Evolutionary conservation across 495 filamentous ascomycete genomes (phyloP), one percentile per base, ranked within the genome.

Genomic region (Penicillium chermesinum): DNA sequence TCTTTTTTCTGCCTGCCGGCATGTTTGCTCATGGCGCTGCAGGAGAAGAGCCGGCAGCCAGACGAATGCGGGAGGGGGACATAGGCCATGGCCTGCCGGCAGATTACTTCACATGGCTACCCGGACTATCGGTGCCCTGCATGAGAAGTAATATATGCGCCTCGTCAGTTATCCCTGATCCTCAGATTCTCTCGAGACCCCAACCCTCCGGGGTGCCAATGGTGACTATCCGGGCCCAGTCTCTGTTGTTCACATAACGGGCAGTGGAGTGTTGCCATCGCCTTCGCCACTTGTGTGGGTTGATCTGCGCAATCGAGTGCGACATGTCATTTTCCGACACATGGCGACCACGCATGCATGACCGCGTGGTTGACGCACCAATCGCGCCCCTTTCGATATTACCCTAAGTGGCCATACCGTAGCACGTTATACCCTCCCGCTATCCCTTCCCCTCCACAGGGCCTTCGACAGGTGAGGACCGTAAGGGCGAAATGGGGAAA

Each of bases 291-390:
- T 2, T 15, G 18, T 54, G 2, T 16, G 48, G 59, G 32, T 46
- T 54, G 51, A 41, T 15, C 10, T 18, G 14, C 10, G 53, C 52
- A 46, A 48, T 46, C 27, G 22, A 33, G 6, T 50, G 33, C 35
- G 57, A 60, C 49, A 50, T 50, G 49, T 61, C 60, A 53, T 27
- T 55, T 61, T 48, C 12, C 25, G 38, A 55, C 60, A 61, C 57
- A 63, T 63, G 59, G 57, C 48, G 45, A 38, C 25, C 43, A 42
- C 54, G 49, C 46, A 50, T 53, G 44, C 45, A 40, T 38, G 38
- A 30, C 46, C 52, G 58, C 47, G 44, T 58, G 44, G 30, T 30
- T 39, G 25, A 10, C 10, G 25, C 25, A 30, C 25, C 25, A 30
- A 30, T 30, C 4, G 10, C 25, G 25, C 25, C 25, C 25, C 25